A percentile compares a stretch with the other conserved stretches of the same genome.
Conservation (phyloP, 352 stramenopile genomes). For the Albugo laibachii region DNA sequence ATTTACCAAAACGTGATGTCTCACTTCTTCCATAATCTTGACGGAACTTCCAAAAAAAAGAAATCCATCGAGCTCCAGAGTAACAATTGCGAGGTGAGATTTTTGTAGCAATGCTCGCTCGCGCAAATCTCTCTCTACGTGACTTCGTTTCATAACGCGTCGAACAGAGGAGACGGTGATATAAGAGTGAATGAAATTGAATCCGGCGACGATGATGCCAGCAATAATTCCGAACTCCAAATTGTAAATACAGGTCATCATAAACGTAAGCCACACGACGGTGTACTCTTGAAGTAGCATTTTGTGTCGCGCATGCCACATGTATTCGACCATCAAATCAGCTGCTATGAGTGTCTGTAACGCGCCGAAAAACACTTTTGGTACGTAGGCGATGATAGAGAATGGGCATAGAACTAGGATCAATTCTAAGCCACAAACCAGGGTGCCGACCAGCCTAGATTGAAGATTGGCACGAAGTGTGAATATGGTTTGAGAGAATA, state of each 20-base stretch:
- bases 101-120: slow-evolving; percentile 50
- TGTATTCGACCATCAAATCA: slow-evolving; percentile 96
- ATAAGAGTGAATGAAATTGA: slow-evolving; percentile 80
- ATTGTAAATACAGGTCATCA: slow-evolving; percentile 84
- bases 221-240: slow-evolving; percentile 90
- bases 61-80: slow-evolving; percentile 66
- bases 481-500: slow-evolving; percentile 95
- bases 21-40: slow-evolving; percentile 76
- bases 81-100: slow-evolving; percentile 65
- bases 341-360: slow-evolving; percentile 93
- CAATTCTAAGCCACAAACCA: slow-evolving; percentile 64
- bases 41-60: slow-evolving; percentile 79
- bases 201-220: slow-evolving; percentile 78
- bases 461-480: slow-evolving; percentile 61
- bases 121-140: slow-evolving; percentile 56
- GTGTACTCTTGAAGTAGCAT: slow-evolving; percentile 82
- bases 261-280: slow-evolving; percentile 88
- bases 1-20: slow-evolving; percentile 57
- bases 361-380: slow-evolving; percentile 95
- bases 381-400: slow-evolving; percentile 89
- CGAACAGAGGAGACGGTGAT: slow-evolving; percentile 44
- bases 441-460: slow-evolving; percentile 38
- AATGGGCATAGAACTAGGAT: slow-evolving; percentile 76
- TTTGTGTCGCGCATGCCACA: slow-evolving; percentile 72
- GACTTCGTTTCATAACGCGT: slow-evolving; percentile 60